Evolutionary conservation across 495 filamentous ascomycete genomes (phyloP).

Genomic region (Monascus purpureus): DNA sequence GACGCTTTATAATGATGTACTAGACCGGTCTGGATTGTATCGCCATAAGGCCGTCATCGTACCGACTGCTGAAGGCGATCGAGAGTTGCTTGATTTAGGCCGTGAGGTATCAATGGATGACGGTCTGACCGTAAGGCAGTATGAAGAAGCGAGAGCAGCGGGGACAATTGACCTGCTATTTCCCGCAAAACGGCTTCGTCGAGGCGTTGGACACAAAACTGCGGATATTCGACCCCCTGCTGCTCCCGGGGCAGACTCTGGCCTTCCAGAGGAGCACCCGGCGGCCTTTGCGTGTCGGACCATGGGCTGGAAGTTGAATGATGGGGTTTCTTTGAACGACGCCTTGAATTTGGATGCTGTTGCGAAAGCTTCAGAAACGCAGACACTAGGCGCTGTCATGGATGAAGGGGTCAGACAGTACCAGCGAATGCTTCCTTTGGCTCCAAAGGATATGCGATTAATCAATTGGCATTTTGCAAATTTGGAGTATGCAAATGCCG

Average conservation of each 20-base stretch:
- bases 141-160: conserved; percentile 43
- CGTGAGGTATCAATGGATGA: conserved; percentile 61
- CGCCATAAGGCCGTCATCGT: conserved; percentile 57
- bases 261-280: conserved; percentile 46
- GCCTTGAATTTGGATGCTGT: conserved; percentile 62
- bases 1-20: conserved; percentile 82
- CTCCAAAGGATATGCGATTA: conserved; percentile 71
- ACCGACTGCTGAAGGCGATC: conserved; percentile 71
- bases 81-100: conserved; percentile 67
- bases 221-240: conserved; percentile 24
- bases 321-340: conserved; percentile 44
- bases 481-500: conserved; percentile 91
- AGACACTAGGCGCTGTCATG: conserved; percentile 77
- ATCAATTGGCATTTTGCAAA: conserved; percentile 99
- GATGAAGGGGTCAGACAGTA: conserved; percentile 84
- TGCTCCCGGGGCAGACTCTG: conserved; percentile 41
- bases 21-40: conserved; percentile 80
- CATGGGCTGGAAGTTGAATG: conserved; percentile 71
- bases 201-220: conserved; percentile 30
- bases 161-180: conserved; percentile 28
- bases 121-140: conserved; percentile 53
- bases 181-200: conserved; percentile 27
- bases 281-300: conserved; percentile 53
- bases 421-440: conserved; percentile 66
- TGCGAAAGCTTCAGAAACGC: conserved; percentile 41